Evolutionary conservation across 257 asterid genomes (phyloP).

Genomic region (Primulina huaijiensis): DNA sequence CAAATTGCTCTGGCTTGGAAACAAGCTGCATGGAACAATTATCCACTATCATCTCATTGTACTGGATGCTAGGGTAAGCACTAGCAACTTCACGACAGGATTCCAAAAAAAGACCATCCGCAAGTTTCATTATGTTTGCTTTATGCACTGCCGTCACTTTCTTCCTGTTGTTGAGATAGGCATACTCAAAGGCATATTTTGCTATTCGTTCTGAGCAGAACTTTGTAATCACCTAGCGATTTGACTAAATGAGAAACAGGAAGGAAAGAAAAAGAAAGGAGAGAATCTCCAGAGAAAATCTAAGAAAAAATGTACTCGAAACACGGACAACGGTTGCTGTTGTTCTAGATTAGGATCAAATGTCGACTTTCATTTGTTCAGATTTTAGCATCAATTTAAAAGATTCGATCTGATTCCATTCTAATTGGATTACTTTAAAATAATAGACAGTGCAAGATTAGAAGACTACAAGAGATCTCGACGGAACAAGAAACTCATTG

Average conservation of each 20-base stretch:
- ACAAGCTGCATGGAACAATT: conserved; percentile 99
- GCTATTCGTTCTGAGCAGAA: conserved; percentile 97
- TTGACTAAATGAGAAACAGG: conserved; percentile 35
- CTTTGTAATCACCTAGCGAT: conserved; percentile 85
- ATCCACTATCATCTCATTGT: conserved; percentile 90
- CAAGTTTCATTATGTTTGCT: conserved; percentile 98
- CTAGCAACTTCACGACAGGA: conserved; percentile 96
- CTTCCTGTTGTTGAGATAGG: conserved; percentile 94
- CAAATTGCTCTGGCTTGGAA: conserved; percentile 98
- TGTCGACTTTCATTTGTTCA: not conserved
- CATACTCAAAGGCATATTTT: conserved; percentile 94
- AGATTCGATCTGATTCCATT: not conserved
- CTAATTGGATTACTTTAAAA: not conserved
- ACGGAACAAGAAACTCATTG: not conserved
- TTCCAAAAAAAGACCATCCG: conserved; percentile 92
- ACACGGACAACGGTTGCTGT: not conserved
- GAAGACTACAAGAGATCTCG: not conserved
- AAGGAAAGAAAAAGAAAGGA: not conserved
- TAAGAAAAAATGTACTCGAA: conserved; percentile 6
- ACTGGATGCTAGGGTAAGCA: conserved; percentile 84
- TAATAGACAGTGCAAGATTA: not conserved
- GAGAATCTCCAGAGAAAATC: not conserved
- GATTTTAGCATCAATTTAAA: not conserved
- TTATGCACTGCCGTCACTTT: conserved; percentile 96
- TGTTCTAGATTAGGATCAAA: not conserved